Conservation (phyloP, 2,329 filamentous ascomycete species). For the Zalaria sp. region DNA sequence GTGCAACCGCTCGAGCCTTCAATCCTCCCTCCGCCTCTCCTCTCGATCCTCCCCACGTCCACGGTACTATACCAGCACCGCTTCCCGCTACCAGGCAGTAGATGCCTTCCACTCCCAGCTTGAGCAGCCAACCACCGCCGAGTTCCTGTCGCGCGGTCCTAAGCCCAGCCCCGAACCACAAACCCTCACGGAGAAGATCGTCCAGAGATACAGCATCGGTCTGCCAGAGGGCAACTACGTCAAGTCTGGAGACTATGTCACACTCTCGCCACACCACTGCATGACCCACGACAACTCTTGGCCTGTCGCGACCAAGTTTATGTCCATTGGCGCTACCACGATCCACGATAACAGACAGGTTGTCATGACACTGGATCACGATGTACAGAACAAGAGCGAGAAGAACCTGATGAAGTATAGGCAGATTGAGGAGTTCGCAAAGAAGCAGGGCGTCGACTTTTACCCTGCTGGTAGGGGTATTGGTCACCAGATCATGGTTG, state of each 20-base stretch:
- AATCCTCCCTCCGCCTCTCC: constrained; percentile 1
- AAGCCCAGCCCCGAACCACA: constrained; percentile 41
- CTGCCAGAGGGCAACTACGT: constrained; percentile 63
- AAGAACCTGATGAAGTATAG: constrained; percentile 71
- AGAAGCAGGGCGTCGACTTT: constrained; percentile 61
- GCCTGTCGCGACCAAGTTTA: constrained; percentile 66
- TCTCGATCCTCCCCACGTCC: not conserved
- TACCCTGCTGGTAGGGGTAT: constrained; percentile 69
- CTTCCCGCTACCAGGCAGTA: constrained; percentile 13
- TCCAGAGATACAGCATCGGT: constrained; percentile 67
- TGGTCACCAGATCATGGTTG: constrained; percentile 85
- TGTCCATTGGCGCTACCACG: constrained; percentile 64
- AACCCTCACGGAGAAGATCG: constrained; percentile 85
- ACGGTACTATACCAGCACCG: constrained; percentile 5
- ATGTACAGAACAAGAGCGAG: constrained; percentile 71
- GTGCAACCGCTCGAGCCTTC: not conserved
- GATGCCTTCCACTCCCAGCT: constrained; percentile 52
- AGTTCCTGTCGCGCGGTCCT: constrained; percentile 49
- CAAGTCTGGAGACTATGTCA: constrained; percentile 71
- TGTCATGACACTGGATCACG: constrained; percentile 76
- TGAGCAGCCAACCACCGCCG: constrained; percentile 46
- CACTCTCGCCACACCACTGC: constrained; percentile 53
- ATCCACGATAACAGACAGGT: constrained; percentile 60
- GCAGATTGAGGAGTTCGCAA: constrained; percentile 70
- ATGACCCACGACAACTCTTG: constrained; percentile 83